Evolutionary conservation across 371 early-diverging fungal species (phyloP), one percentile per base, ranked within the genome.

Genomic region (Mucor saturninus): DNA sequence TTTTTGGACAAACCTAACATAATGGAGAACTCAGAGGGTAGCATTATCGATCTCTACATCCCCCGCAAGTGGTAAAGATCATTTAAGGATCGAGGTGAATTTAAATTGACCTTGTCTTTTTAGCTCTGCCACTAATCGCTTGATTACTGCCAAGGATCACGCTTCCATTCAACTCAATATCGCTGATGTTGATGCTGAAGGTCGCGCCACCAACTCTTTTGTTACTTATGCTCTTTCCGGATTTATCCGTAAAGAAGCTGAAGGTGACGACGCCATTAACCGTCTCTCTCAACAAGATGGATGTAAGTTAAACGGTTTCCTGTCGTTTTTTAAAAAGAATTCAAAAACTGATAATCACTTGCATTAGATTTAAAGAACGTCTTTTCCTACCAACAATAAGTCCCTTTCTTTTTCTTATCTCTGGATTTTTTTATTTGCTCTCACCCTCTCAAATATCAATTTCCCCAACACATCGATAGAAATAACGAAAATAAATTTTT

Each of bases 121-220:
- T 68, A 79, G 79, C 73, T 79, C 80, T 64, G 80, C 83, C 73
- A 79, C 83, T 70, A 79, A 77, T 75, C 79, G 78, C 63, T 71
- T 79, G 59, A 81, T 81, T 65, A 77, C 77, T 64, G 78, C 80
- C 71, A 77, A 98, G 91, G 99, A 98, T 88, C 99, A 98, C 89
- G 93, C 98, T 57, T 91, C 97, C 49, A 93, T 98, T 81, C 99
- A 98, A 86, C 89, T 98, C 90, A 97, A 95, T 93, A 82, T 98
- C 71, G 96, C 85, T 63, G 93, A 95, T 68, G 97, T 98, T 69
- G 93, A 97, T 74, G 92, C 89, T 65, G 85, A 84, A 63, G 99
- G 98, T 73, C 85, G 85, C 64, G 70, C 81, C 76, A 91, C 87
- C 65, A 92, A 91, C 68, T 72, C 83, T 73, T 89, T 76, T 89